Conservation (phyloP, 148 eudicot genomes). For the Limonium bicolor region DNA sequence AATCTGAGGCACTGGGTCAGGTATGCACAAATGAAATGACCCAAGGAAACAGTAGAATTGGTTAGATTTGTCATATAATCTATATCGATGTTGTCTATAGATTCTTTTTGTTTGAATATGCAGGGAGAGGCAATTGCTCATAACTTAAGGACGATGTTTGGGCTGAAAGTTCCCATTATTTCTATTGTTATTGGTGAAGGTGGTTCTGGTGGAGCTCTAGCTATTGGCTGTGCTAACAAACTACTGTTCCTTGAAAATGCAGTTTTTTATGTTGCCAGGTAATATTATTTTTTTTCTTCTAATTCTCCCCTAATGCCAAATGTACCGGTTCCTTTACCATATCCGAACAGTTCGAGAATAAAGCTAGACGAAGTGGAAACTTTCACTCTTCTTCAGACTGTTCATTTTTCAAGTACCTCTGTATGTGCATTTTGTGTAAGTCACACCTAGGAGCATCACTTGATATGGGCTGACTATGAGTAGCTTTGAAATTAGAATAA, state of each 20-base stretch:
- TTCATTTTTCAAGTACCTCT: too few species aligned
- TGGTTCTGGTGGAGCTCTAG: slow-evolving; percentile 89
- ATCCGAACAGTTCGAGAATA: too few species aligned
- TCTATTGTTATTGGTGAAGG: slow-evolving; percentile 93
- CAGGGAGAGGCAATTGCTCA: slow-evolving; percentile 92
- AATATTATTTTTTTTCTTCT: slow-evolving; percentile 2
- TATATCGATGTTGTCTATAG: too few species aligned
- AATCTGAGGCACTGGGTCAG: slow-evolving; percentile 79
- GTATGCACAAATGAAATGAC: slow-evolving; percentile 45
- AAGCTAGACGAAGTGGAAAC: too few species aligned
- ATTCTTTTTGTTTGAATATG: slow-evolving; percentile 5
- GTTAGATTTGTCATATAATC: background rate
- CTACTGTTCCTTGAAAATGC: slow-evolving; percentile 77
- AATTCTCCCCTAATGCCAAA: too few species aligned
- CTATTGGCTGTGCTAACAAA: slow-evolving; percentile 83
- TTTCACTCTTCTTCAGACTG: too few species aligned
- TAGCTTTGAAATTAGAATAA: too few species aligned
- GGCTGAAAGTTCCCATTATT: slow-evolving; percentile 65
- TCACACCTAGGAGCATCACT: too few species aligned
- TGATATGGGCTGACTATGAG: too few species aligned
- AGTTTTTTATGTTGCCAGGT: slow-evolving; percentile 86
- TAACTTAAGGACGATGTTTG: slow-evolving; percentile 81
- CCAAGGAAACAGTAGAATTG: background rate
- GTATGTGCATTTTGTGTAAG: too few species aligned
- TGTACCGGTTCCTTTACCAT: too few species aligned